Evolutionary conservation across 2,329 filamentous ascomycete genomes (phyloP).

Genomic region (Rhynchosporium secalis): DNA sequence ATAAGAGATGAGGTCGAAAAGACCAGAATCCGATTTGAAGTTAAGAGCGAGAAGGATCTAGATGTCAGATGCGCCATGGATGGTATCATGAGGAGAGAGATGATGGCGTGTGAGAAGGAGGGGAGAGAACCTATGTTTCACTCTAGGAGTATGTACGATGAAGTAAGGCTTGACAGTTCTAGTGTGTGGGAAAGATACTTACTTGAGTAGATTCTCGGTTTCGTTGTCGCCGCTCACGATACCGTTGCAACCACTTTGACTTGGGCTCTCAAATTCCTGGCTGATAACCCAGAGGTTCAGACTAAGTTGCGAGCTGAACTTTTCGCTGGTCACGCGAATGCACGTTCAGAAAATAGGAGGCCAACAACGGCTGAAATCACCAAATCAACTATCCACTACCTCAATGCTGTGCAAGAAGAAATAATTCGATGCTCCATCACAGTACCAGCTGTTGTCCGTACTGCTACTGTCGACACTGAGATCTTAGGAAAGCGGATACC

Average conservation of each 20-base stretch:
- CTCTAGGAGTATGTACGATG: constrained; percentile 15
- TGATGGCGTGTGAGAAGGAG: constrained; percentile 16
- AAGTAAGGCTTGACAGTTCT: constrained; percentile 5
- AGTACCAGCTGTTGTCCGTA: constrained; percentile 38
- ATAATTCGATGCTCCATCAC: constrained; percentile 40
- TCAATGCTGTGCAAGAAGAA: constrained; percentile 35
- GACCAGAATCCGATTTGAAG: constrained; percentile 9
- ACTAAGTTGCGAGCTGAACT: constrained; percentile 22
- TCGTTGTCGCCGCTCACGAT: constrained; percentile 22
- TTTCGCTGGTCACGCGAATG: neutral
- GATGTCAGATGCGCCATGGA: constrained; percentile 20
- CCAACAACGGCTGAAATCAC: constrained; percentile 26
- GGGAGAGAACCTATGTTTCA: constrained; percentile 13
- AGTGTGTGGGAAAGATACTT: neutral
- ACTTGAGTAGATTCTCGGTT: constrained; percentile 17
- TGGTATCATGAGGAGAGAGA: constrained; percentile 19
- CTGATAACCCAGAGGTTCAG: constrained; percentile 19
- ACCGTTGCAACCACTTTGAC: constrained; percentile 18
- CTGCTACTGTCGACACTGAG: constrained; percentile 37
- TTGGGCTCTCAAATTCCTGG: constrained; percentile 21
- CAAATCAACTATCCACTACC: constrained; percentile 22
- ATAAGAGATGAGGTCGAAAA: constrained; percentile 16
- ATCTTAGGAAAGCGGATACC: constrained; percentile 42
- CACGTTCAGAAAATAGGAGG: constrained; percentile 8
- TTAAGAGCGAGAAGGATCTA: neutral